Evolutionary conservation across 257 asterid species (phyloP).

Genomic region (Voacanga thouarsii): DNA sequence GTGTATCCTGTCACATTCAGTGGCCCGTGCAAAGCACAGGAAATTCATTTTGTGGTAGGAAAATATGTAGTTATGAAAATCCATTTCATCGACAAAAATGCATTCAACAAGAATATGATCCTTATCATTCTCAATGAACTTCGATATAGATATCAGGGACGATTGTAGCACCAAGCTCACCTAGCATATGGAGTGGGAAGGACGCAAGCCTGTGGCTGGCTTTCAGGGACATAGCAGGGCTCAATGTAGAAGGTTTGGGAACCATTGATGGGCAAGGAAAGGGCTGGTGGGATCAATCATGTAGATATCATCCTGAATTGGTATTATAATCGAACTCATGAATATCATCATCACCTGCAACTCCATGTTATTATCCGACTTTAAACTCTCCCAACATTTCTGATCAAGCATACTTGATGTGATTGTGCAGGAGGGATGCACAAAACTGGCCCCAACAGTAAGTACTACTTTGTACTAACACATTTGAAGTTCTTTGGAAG

Average conservation of each 20-base stretch:
- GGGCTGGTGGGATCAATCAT: conserved; percentile 82
- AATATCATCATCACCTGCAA: background rate
- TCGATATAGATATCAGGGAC: conserved; percentile 47
- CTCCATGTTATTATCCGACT: background rate
- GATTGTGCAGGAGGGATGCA: conserved; percentile 52
- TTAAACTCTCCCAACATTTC: background rate
- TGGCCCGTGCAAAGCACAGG: conserved; percentile 57
- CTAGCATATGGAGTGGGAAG: conserved; percentile 36
- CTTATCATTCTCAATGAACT: background rate
- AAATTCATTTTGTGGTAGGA: conserved; percentile 43
- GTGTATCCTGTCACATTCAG: conserved; percentile 42
- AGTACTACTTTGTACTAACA: conserved; percentile 32
- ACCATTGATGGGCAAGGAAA: conserved; percentile 53
- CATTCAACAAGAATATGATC: background rate
- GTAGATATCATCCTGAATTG: conserved; percentile 47
- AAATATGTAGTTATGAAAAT: background rate
- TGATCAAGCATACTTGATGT: background rate
- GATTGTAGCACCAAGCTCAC: conserved; percentile 54
- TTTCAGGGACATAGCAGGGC: conserved; percentile 42
- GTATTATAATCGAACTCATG: conserved; percentile 21
- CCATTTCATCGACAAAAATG: too few relatives aligned
- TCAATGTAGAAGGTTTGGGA: conserved; percentile 51
- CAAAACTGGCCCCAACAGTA: conserved; percentile 80
- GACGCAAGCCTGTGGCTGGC: conserved; percentile 61
- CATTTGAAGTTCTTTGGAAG: background rate